These are phyloP conservation scores for Diutina rugosa DNA, from an alignment of 1,139 yeast genomes.

Conservation along the genomic window DNA sequence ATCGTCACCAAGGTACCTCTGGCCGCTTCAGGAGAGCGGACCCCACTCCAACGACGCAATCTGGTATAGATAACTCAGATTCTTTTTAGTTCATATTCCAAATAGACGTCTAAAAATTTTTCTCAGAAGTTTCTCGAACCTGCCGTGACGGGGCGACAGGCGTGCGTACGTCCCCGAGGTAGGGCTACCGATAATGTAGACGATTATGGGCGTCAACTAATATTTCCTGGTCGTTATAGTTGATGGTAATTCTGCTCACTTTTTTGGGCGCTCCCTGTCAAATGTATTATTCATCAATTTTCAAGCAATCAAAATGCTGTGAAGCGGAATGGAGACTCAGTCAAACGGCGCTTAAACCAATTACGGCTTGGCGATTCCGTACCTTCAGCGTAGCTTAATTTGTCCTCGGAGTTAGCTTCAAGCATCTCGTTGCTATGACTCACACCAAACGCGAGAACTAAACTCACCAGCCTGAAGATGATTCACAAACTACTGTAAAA, in stretches of 20 bases:
- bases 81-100: too few relatives aligned
- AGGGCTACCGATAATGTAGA: neutral
- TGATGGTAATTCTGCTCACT: too few relatives aligned
- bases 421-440: neutral
- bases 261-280: too few relatives aligned
- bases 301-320: too few relatives aligned
- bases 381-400: too few relatives aligned
- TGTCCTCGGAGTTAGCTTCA: neutral
- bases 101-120: too few relatives aligned
- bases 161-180: neutral
- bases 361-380: too few relatives aligned
- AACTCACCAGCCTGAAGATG: neutral
- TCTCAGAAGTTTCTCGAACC: neutral
- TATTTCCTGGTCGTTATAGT: too few relatives aligned
- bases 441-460: neutral
- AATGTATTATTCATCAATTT: too few relatives aligned
- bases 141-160: neutral
- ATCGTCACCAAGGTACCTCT: slow-evolving; percentile 17
- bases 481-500: too few relatives aligned
- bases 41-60: neutral
- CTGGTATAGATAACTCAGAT: neutral
- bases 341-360: too few relatives aligned
- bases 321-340: too few relatives aligned
- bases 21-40: neutral
- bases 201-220: neutral